Conservation (phyloP, 169 alveolate genomes). For the Cryptosporidium felis region DNA sequence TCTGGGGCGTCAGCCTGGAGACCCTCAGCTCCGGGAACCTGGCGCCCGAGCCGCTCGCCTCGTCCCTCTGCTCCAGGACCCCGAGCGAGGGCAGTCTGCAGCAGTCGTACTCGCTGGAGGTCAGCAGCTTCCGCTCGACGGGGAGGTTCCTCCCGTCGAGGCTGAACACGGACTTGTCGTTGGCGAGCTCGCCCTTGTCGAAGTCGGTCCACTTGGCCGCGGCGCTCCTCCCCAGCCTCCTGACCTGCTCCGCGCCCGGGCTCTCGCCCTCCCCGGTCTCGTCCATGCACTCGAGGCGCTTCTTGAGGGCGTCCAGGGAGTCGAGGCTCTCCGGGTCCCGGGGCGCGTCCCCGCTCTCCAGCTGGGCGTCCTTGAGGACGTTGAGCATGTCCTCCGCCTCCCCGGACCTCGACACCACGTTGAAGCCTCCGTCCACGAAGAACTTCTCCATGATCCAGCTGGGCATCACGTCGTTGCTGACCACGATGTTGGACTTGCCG, state of each 20-base stretch:
- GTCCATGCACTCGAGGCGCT: background rate
- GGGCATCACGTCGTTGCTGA: slow-evolving; percentile 45
- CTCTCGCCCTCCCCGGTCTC: background rate
- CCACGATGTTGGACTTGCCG: slow-evolving; percentile 52
- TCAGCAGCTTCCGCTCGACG: slow-evolving; percentile 26
- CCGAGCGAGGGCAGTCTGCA: slow-evolving; percentile 29
- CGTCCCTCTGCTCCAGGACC: background rate
- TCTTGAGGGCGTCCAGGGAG: background rate
- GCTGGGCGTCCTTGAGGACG: background rate
- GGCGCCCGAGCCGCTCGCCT: background rate
- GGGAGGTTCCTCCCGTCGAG: slow-evolving; percentile 27
- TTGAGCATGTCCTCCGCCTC: slow-evolving; percentile 17
- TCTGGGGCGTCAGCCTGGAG: slow-evolving; percentile 27
- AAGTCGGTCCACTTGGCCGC: slow-evolving; percentile 55
- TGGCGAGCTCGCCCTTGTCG: slow-evolving; percentile 16
- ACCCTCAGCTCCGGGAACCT: slow-evolving; percentile 31
- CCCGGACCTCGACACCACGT: slow-evolving; percentile 28
- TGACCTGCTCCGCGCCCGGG: background rate
- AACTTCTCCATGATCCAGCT: slow-evolving; percentile 53
- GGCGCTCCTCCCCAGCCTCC: background rate
- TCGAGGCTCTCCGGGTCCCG: background rate
- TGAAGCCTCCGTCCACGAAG: slow-evolving; percentile 71
- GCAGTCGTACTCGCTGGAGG: slow-evolving; percentile 43
- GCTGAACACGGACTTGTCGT: background rate
- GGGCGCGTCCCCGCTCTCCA: background rate